A percentile compares a stretch with the other conserved stretches of the same genome.
Evolutionary conservation across 805 yeast species (phyloP).

Genomic region (Lachancea sp.): DNA sequence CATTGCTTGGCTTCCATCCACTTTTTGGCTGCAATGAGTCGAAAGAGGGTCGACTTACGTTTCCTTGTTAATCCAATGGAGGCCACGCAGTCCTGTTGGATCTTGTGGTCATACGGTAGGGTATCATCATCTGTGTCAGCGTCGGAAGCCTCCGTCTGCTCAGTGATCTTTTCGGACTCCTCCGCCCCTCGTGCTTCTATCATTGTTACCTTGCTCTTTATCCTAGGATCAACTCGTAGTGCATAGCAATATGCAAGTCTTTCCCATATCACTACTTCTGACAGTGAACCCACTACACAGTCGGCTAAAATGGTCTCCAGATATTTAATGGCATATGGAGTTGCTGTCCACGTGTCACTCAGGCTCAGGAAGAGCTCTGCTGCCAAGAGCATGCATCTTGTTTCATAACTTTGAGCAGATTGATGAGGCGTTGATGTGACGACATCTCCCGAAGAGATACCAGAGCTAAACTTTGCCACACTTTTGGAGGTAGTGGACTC

Average conservation of each 20-base stretch:
- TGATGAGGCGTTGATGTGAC: conserved; percentile 3
- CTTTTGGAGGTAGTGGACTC: background rate
- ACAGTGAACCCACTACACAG: conserved; percentile 41
- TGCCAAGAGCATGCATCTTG: conserved; percentile 59
- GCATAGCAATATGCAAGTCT: conserved; percentile 48
- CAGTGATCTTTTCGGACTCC: background rate
- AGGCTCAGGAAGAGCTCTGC: conserved; percentile 58
- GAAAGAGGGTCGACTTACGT: conserved; percentile 76
- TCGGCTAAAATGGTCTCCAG: conserved; percentile 42
- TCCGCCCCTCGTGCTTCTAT: background rate
- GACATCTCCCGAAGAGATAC: background rate
- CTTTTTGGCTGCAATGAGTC: conserved; percentile 63
- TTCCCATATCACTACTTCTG: conserved; percentile 47
- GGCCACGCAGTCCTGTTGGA: conserved; percentile 34
- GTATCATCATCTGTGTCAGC: conserved; percentile 4
- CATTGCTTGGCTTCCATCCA: conserved; percentile 44
- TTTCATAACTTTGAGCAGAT: conserved; percentile 44
- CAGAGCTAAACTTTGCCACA: background rate
- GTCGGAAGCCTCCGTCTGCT: conserved; percentile 8
- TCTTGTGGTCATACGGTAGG: conserved; percentile 23
- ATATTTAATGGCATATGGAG: conserved; percentile 39
- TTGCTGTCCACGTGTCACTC: conserved; percentile 38
- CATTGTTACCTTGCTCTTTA: conserved; percentile 11
- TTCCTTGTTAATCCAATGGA: conserved; percentile 51
- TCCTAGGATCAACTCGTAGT: conserved; percentile 37